Conservation (phyloP, 1,284 basidiomycete species). For the Cryptococcus wingfieldii region DNA sequence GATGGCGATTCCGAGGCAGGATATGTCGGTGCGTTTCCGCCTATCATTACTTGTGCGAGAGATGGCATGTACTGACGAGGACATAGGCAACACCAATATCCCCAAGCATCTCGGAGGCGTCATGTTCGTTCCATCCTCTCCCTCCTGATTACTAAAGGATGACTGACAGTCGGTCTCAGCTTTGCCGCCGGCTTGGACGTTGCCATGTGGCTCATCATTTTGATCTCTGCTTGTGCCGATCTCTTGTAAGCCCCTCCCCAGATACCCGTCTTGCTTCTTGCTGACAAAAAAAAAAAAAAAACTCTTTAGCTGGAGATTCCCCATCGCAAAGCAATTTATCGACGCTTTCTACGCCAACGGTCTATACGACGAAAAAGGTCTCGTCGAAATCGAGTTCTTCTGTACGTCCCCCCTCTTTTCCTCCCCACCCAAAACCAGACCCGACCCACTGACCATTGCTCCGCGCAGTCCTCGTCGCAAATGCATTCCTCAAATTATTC, state of each 20-base stretch:
- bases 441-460: not conserved
- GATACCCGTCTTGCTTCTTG: not conserved
- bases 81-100: slow-evolving; percentile 31
- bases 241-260: slow-evolving; percentile 22
- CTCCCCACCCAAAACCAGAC: not conserved
- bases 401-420: slow-evolving; percentile 15
- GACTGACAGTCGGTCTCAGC: slow-evolving; percentile 8
- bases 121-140: slow-evolving; percentile 17
- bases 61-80: not conserved
- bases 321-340: slow-evolving; percentile 11
- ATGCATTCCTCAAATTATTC: slow-evolving; percentile 35
- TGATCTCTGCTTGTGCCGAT: slow-evolving; percentile 25
- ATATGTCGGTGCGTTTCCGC: slow-evolving; percentile 26
- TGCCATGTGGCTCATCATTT: slow-evolving; percentile 25
- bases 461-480: slow-evolving; percentile 19
- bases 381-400: slow-evolving; percentile 20
- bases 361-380: slow-evolving; percentile 14
- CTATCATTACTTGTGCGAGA: not conserved
- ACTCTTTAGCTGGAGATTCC: slow-evolving; percentile 11
- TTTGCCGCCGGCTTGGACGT: slow-evolving; percentile 29
- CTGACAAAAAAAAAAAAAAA: no score
- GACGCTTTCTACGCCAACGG: slow-evolving; percentile 18
- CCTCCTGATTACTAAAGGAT: not conserved
- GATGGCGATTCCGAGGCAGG: slow-evolving; percentile 20
- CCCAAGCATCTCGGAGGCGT: slow-evolving; percentile 38